Evolutionary conservation across 768 basidiomycete species (phyloP).

Genomic region (Arthromyces matolae): DNA sequence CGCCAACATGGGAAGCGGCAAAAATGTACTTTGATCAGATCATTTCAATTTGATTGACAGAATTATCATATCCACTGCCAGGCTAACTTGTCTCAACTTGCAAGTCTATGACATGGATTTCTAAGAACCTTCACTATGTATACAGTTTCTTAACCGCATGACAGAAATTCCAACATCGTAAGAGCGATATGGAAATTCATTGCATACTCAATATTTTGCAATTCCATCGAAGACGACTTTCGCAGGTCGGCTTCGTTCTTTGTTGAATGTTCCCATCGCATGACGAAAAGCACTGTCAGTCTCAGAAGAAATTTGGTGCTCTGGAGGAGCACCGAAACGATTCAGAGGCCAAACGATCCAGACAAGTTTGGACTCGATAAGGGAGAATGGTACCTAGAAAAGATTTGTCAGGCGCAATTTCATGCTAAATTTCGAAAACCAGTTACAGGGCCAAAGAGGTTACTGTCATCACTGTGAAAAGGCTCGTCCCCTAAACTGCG

Average conservation of each 20-base stretch:
- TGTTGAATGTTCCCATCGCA: conserved; percentile 36
- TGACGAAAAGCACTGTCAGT: conserved; percentile 23
- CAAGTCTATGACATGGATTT: too few species aligned
- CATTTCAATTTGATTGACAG: too few species aligned
- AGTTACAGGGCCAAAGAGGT: conserved; percentile 65
- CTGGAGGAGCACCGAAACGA: conserved; percentile 36
- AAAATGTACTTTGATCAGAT: too few species aligned
- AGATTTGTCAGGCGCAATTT: neutral
- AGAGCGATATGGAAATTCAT: neutral
- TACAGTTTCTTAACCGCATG: neutral
- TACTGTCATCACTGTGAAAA: conserved; percentile 68
- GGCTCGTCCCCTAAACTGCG: conserved; percentile 54
- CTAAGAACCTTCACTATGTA: too few species aligned
- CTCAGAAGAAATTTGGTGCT: conserved; percentile 7
- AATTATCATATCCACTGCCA: too few species aligned
- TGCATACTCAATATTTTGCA: conserved; percentile 1
- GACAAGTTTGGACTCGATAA: conserved; percentile 49
- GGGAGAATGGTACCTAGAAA: conserved; percentile 39
- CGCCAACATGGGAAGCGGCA: too few species aligned
- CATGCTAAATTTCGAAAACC: neutral
- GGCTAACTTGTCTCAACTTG: too few species aligned
- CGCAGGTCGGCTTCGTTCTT: conserved; percentile 33
- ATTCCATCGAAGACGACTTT: conserved; percentile 29
- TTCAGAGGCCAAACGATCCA: conserved; percentile 50
- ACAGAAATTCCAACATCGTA: neutral